A percentile compares a stretch with the other conserved stretches of the same genome.
Conservation (phyloP, 78 protist species). For the Dictyostelium firmibasis region DNA sequence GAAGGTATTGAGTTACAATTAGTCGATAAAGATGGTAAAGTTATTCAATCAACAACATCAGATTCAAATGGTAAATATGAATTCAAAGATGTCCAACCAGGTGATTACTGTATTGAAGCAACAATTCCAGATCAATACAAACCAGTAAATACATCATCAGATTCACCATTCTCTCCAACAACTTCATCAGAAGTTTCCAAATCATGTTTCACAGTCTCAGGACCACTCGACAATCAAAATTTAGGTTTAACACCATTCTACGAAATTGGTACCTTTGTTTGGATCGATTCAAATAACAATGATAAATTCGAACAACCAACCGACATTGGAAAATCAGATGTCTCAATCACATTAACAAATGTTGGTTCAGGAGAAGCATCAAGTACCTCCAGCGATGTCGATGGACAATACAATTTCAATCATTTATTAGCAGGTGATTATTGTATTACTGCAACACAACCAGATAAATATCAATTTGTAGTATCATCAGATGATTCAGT, state of each 20-base stretch:
- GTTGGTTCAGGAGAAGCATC: no score
- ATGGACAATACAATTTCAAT: not conserved
- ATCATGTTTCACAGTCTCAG: not conserved
- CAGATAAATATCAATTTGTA: not conserved
- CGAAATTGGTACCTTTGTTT: not conserved
- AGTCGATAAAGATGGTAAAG: not conserved
- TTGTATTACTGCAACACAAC: not conserved
- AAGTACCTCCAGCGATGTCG: no score
- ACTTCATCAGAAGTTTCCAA: not conserved
- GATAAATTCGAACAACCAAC: not conserved
- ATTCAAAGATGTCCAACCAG: not conserved
- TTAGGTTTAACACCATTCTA: not conserved
- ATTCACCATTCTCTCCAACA: not conserved
- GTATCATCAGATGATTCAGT: no score
- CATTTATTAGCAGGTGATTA: not conserved
- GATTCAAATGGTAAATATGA: not conserved
- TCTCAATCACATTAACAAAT: no score
- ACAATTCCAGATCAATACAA: not conserved
- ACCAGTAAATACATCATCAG: not conserved
- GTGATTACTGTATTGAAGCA: not conserved
- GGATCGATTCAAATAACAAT: not conserved
- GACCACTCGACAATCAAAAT: not conserved
- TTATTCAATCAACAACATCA: not conserved
- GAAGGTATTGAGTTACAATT: not conserved
- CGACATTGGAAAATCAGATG: not conserved